phyloP scores from a whole-genome alignment of 441 rosid species.

The Adansonia gregorii region DNA sequence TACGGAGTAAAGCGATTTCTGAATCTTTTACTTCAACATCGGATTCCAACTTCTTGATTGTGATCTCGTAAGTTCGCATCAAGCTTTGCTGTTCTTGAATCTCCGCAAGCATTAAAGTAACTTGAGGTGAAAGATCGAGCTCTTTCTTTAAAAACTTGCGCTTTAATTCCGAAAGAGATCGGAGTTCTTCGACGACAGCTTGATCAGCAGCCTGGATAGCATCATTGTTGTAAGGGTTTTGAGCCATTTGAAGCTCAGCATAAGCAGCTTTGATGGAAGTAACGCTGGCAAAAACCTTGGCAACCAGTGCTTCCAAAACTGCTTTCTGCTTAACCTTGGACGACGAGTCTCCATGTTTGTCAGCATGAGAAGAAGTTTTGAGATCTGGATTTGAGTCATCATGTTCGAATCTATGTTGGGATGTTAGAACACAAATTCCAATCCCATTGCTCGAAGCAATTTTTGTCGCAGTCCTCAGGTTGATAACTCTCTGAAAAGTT shows the following conservation, averaged over 20 bases:
- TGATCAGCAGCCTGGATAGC: slow-evolving; percentile 69
- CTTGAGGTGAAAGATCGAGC: slow-evolving; percentile 65
- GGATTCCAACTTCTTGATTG: slow-evolving; percentile 56
- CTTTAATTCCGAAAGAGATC: slow-evolving; percentile 61
- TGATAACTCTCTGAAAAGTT: slow-evolving; percentile 74
- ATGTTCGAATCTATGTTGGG: slow-evolving; percentile 47
- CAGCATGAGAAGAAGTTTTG: slow-evolving; percentile 22
- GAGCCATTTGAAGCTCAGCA: slow-evolving; percentile 73
- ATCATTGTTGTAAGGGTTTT: slow-evolving; percentile 61
- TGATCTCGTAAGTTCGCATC: slow-evolving; percentile 67
- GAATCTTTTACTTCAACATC: slow-evolving; percentile 43
- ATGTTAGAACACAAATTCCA: slow-evolving; percentile 66
- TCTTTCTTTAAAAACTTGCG: slow-evolving; percentile 58
- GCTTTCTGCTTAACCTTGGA: slow-evolving; percentile 49
- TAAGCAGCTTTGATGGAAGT: slow-evolving; percentile 71
- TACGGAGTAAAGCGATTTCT: slow-evolving; percentile 36
- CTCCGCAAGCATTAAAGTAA: slow-evolving; percentile 67
- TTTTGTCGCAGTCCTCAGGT: slow-evolving; percentile 51
- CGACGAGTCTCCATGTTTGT: too few relatives aligned
- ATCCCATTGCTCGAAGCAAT: slow-evolving; percentile 68
- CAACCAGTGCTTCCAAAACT: slow-evolving; percentile 62
- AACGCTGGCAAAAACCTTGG: slow-evolving; percentile 60
- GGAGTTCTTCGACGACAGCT: slow-evolving; percentile 64
- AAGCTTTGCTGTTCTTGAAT: slow-evolving; percentile 76
- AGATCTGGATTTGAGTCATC: slow-evolving; percentile 37